Percentiles rank a stretch among this genome's conserved stretches.
Conservation (phyloP, 1,284 basidiomycete genomes). For the Ganoderma lingzhi region DNA sequence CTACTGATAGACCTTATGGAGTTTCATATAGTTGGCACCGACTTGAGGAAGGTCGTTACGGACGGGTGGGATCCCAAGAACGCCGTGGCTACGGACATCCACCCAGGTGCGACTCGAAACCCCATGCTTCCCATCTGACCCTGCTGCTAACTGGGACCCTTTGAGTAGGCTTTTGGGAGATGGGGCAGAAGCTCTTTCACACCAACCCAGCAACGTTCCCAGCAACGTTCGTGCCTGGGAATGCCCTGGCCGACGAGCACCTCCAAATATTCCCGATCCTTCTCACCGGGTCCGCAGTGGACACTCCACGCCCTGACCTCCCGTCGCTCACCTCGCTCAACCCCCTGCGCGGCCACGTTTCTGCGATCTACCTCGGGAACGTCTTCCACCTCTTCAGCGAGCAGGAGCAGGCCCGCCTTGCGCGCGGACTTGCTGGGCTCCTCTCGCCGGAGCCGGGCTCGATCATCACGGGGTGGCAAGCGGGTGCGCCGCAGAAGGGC, state of each 20-base stretch:
- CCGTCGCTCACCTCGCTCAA: slow-evolving; percentile 45
- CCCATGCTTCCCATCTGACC: background rate
- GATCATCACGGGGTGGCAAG: slow-evolving; percentile 44
- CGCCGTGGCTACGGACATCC: slow-evolving; percentile 46
- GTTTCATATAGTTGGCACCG: slow-evolving; percentile 48
- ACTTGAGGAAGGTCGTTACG: slow-evolving; percentile 47
- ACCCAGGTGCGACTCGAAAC: slow-evolving; percentile 31
- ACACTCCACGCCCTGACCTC: slow-evolving; percentile 41
- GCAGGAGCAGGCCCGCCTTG: slow-evolving; percentile 48
- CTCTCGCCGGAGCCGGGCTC: slow-evolving; percentile 45
- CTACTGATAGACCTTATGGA: background rate
- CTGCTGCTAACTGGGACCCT: background rate
- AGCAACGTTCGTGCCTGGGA: slow-evolving; percentile 43
- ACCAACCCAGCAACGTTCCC: slow-evolving; percentile 48
- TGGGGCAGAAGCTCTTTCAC: slow-evolving; percentile 42
- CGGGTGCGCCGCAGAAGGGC: slow-evolving; percentile 31
- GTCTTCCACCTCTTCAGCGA: slow-evolving; percentile 59
- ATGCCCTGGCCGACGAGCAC: slow-evolving; percentile 42
- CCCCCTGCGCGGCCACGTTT: slow-evolving; percentile 50
- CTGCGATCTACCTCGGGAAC: slow-evolving; percentile 51
- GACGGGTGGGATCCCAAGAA: slow-evolving; percentile 47
- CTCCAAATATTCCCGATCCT: slow-evolving; percentile 37
- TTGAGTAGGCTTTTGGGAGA: slow-evolving; percentile 39
- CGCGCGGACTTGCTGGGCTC: slow-evolving; percentile 47
- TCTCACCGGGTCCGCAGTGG: slow-evolving; percentile 27